phyloP scores from a whole-genome alignment of 2,329 filamentous ascomycete species.

The Stemphylium lycopersici region DNA sequence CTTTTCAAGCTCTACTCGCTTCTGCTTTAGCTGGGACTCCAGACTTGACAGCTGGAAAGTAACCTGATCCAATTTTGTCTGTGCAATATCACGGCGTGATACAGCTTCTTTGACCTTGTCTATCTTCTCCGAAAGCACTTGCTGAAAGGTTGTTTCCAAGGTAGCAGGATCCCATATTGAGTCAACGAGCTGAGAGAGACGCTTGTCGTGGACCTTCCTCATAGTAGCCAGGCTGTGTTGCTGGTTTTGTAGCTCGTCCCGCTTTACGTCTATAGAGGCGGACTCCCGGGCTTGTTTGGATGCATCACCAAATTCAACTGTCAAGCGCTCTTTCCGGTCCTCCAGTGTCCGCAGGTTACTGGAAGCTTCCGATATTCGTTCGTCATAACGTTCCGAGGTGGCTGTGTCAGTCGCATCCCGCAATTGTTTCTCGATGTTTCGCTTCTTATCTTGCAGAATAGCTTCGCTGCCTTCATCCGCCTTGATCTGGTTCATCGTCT shows the following conservation, averaged over 20 bases:
- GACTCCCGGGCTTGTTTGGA: slow-evolving; percentile 81
- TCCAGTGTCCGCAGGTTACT: slow-evolving; percentile 72
- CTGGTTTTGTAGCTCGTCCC: slow-evolving; percentile 77
- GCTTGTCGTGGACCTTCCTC: slow-evolving; percentile 73
- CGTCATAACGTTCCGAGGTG: slow-evolving; percentile 70
- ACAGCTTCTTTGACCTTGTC: slow-evolving; percentile 68
- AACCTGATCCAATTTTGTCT: slow-evolving; percentile 75
- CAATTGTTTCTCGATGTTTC: slow-evolving; percentile 70
- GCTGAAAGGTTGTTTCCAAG: slow-evolving; percentile 74
- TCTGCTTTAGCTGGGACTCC: slow-evolving; percentile 68
- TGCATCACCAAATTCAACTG: slow-evolving; percentile 81
- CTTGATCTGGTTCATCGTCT: slow-evolving; percentile 72
- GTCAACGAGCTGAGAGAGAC: slow-evolving; percentile 70
- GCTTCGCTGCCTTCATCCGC: slow-evolving; percentile 86
- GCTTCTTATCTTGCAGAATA: slow-evolving; percentile 73
- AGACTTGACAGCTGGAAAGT: slow-evolving; percentile 73
- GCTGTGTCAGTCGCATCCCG: slow-evolving; percentile 67
- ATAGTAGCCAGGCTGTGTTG: slow-evolving; percentile 79
- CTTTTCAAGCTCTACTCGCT: slow-evolving; percentile 65
- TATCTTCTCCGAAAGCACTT: slow-evolving; percentile 63
- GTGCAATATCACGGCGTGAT: slow-evolving; percentile 71
- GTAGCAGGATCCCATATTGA: slow-evolving; percentile 70
- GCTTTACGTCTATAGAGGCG: slow-evolving; percentile 81
- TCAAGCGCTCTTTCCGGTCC: slow-evolving; percentile 72
- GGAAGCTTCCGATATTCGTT: slow-evolving; percentile 70